These are phyloP conservation scores for Apostasia shenzhenica DNA, from an alignment of 106 monocot genomes.

Conservation along the genomic window DNA sequence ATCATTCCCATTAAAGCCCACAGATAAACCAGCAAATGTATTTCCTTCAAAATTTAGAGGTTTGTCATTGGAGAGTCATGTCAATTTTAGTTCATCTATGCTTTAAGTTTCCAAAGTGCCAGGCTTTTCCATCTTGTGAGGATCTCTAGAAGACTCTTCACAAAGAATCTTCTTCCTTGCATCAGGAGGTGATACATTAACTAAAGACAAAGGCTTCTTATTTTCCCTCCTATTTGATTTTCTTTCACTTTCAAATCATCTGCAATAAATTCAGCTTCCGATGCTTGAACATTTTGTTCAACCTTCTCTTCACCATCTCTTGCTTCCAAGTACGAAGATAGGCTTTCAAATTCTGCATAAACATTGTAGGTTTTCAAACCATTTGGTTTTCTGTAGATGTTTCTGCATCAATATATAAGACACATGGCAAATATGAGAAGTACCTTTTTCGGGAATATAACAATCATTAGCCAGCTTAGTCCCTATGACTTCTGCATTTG, in stretches of 20 bases:
- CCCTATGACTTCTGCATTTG: conserved; percentile 2
- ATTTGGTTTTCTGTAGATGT: conserved; percentile 9
- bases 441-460: conserved; percentile 18
- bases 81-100: conserved; percentile 25
- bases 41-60: conserved; percentile 1
- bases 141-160: not conserved
- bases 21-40: conserved; percentile 15
- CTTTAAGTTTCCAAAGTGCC: conserved; percentile 20
- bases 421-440: conserved; percentile 1
- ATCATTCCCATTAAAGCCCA: conserved; percentile 9
- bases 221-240: conserved; percentile 7
- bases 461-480: conserved; percentile 6
- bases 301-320: conserved; percentile 1
- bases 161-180: not conserved
- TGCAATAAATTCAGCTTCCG: conserved; percentile 4
- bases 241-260: conserved; percentile 14
- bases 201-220: conserved; percentile 8
- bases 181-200: not conserved
- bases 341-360: not conserved
- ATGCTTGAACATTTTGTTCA: conserved; percentile 13
- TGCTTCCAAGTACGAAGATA: conserved; percentile 9
- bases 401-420: not conserved
- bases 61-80: conserved; percentile 12
- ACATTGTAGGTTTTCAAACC: conserved; percentile 1
- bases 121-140: too few species aligned